Evolutionary conservation across 2,329 filamentous ascomycete species (phyloP).

Genomic region (Cladosporium austrohemisphaericum): DNA sequence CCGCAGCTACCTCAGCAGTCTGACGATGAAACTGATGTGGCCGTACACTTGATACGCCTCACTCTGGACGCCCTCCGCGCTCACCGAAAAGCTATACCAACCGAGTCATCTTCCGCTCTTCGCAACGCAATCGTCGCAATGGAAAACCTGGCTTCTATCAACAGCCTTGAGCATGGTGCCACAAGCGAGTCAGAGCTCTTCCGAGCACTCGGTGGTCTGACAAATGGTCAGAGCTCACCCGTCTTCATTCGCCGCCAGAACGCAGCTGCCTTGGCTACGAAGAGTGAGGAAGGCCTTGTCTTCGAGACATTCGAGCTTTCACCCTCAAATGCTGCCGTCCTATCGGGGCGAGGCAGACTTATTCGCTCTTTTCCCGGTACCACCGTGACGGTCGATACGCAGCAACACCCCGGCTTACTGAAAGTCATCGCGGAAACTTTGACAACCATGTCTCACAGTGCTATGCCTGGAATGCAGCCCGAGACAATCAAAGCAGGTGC

Average conservation of each 20-base stretch:
- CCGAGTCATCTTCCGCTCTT: constrained; percentile 24
- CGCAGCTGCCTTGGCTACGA: constrained; percentile 25
- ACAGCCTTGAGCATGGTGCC: background rate
- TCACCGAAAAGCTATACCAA: background rate
- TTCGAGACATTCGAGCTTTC: constrained; percentile 63
- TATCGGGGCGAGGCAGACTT: constrained; percentile 51
- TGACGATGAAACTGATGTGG: constrained; percentile 26
- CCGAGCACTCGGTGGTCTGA: background rate
- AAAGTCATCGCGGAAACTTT: constrained; percentile 19
- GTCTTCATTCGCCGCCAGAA: constrained; percentile 20
- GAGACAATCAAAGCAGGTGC: constrained; percentile 48
- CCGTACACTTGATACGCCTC: background rate
- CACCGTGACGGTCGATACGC: constrained; percentile 35
- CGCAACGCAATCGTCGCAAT: constrained; percentile 24
- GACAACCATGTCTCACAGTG: constrained; percentile 20
- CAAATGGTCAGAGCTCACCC: constrained; percentile 5
- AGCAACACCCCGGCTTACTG: constrained; percentile 38
- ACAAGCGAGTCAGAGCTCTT: background rate
- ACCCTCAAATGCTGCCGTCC: constrained; percentile 49
- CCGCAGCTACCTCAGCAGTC: constrained; percentile 37
- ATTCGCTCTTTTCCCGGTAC: constrained; percentile 55
- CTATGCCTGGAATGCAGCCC: constrained; percentile 22
- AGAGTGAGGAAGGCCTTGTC: constrained; percentile 33
- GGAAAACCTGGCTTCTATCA: background rate
- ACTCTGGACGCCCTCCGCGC: constrained; percentile 16